Conservation (phyloP, 192 early-diverging fungal genomes). For the Powellomyces hirtus region DNA sequence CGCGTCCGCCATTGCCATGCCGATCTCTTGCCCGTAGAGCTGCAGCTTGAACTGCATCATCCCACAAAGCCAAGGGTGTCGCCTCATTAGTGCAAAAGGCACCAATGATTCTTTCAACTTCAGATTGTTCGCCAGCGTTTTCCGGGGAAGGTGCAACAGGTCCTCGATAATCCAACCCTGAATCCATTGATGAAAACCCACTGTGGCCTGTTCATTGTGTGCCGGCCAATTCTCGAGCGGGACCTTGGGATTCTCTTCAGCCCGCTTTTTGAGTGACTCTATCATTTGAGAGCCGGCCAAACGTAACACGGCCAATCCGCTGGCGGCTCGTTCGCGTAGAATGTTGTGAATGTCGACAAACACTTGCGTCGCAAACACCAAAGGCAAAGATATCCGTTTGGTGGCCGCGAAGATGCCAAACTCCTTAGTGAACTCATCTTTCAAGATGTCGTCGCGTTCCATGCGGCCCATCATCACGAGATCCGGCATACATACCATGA, state of each 20-base stretch:
- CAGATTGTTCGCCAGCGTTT: not conserved
- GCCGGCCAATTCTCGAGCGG: not conserved
- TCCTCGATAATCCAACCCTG: constrained; percentile 6
- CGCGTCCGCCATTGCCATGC: not conserved
- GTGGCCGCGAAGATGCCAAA: constrained; percentile 1
- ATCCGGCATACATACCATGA: constrained; percentile 12
- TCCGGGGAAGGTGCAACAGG: not conserved
- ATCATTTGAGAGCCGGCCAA: not conserved
- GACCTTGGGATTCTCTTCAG: not conserved
- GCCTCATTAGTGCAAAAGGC: not conserved
- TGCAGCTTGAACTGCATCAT: constrained; percentile 11
- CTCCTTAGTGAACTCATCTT: constrained; percentile 4
- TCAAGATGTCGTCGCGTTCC: not conserved
- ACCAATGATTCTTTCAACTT: not conserved
- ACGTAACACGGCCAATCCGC: not conserved
- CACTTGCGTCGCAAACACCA: constrained; percentile 13
- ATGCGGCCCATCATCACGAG: not conserved
- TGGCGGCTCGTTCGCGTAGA: not conserved
- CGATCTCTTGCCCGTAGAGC: not conserved
- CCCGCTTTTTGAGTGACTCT: not conserved
- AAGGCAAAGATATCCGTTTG: not conserved
- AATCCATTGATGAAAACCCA: not conserved
- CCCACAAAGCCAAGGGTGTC: constrained; percentile 10
- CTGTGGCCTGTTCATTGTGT: not conserved
- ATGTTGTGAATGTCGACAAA: constrained; percentile 18